These are phyloP conservation scores for Globisporangium middletonii DNA, from an alignment of 352 stramenopile genomes.

Conservation along the genomic window DNA sequence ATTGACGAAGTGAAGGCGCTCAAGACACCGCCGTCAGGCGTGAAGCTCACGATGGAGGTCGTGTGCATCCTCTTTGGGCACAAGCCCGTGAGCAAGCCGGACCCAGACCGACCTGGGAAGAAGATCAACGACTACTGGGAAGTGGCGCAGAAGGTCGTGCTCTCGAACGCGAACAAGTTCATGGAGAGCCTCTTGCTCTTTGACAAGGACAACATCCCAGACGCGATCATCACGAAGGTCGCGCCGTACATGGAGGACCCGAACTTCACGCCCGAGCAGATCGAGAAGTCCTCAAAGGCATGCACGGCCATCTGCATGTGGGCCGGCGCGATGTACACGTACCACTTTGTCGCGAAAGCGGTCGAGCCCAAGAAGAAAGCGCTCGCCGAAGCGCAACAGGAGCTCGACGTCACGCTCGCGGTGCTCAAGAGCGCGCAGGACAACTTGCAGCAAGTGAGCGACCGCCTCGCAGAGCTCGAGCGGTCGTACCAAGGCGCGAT, in stretches of 20 bases:
- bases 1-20: conserved; percentile 92
- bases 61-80: conserved; percentile 89
- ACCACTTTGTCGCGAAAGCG: conserved; percentile 78
- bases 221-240: conserved; percentile 82
- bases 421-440: conserved; percentile 50
- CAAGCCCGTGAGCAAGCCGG: conserved; percentile 84
- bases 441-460: conserved; percentile 76
- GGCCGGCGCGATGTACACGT: conserved; percentile 80
- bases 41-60: conserved; percentile 92
- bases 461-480: conserved; percentile 81
- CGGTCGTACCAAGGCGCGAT: conserved; percentile 80
- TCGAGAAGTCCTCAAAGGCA: conserved; percentile 90
- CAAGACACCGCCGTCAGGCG: conserved; percentile 85
- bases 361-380: conserved; percentile 76
- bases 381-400: conserved; percentile 47
- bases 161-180: conserved; percentile 92
- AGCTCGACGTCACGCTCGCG: conserved; percentile 47
- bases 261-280: conserved; percentile 88
- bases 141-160: conserved; percentile 83
- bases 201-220: conserved; percentile 93
- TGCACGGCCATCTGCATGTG: conserved; percentile 91
- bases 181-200: conserved; percentile 86
- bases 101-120: conserved; percentile 84
- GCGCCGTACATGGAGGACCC: conserved; percentile 84
- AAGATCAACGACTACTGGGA: conserved; percentile 92